Base-by-base conservation (phyloP, 345 rosid species). In the Gossypioides kirkii region DNA sequence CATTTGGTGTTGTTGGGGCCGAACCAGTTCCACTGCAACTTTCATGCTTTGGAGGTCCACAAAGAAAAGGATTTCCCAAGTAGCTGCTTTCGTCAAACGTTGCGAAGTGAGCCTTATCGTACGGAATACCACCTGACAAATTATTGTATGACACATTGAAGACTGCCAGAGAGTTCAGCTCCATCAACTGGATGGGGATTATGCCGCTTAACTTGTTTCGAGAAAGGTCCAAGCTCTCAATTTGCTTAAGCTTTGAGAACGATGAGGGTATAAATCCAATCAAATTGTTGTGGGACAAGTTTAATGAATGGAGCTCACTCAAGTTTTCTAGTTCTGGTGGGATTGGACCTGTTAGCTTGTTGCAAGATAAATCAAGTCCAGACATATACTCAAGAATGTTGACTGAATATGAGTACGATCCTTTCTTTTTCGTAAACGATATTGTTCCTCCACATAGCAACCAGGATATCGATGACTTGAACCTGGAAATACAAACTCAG, bases 121-220 rank as follows among this genome's bases (percentile, higher is more conserved):
- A 8, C 2, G 50, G 76, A 49, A 61, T 58, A 6, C 8, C 13
- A 23, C 66, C 65, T 20, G 65, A 71, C 28, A 58, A 42, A 11
- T 71, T 71, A 20, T 71, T 71, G 74, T 71, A 23, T 2, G 41
- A 59, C 22, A 73, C 76, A 14, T 45, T 54, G 36, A 71, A 54
- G 10, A 56, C 41, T 8, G 12, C 64, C 9, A 64, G 6, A 42
- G 4, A 10, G n/a, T 72, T 13, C 13, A 83, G n/a, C 38, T 72
- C 49, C 2, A n/a, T 59, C 4, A 82, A 69, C 7, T 63, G 53
- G 16, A 66, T 45, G 25, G 83, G 80, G 17, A 82, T 69, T 54
- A 12, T 8, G 3, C 76, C 77, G 0, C 7, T 38, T 76, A 79
- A 77, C 36, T 28, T 43, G 46, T 79, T 78, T 32, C 61, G 14